phyloP scores from a whole-genome alignment of 2,329 filamentous ascomycete genomes.

The Sporothrix schenckii region DNA sequence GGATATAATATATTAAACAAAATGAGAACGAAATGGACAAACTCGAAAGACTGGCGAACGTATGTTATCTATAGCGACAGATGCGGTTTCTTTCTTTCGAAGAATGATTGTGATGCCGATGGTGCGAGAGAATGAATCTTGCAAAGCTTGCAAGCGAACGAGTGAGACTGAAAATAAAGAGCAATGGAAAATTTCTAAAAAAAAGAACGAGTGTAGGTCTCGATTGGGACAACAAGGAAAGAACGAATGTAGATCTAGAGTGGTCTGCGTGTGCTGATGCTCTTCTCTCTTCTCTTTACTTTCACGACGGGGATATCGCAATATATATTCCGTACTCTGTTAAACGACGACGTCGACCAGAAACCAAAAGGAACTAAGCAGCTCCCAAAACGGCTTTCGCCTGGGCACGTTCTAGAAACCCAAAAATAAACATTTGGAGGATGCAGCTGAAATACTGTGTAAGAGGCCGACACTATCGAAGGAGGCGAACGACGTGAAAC shows the following conservation, averaged over 20 bases:
- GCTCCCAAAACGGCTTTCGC: background rate
- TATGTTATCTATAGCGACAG: conserved; percentile 1
- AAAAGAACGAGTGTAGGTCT: conserved; percentile 19
- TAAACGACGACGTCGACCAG: background rate
- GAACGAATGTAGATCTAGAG: conserved; percentile 14
- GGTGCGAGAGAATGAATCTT: conserved; percentile 13
- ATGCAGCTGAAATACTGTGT: background rate
- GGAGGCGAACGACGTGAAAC: background rate
- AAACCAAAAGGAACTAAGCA: too few relatives aligned
- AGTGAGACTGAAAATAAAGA: background rate
- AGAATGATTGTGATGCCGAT: conserved; percentile 19
- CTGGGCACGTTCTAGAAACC: background rate
- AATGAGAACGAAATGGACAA: background rate
- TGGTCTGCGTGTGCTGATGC: conserved; percentile 1
- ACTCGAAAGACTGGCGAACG: conserved; percentile 8
- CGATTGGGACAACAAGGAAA: background rate
- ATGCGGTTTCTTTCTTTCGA: conserved; percentile 10
- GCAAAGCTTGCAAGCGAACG: conserved; percentile 8
- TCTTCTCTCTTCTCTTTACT: background rate
- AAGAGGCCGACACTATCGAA: background rate
- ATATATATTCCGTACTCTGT: conserved; percentile 10
- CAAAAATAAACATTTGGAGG: conserved; percentile 20
- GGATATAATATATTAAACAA: background rate
- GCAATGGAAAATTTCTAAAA: background rate
- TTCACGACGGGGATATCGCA: background rate